phyloP scores from a whole-genome alignment of 2,329 filamentous ascomycete species.

The Fusarium ambrosium region DNA sequence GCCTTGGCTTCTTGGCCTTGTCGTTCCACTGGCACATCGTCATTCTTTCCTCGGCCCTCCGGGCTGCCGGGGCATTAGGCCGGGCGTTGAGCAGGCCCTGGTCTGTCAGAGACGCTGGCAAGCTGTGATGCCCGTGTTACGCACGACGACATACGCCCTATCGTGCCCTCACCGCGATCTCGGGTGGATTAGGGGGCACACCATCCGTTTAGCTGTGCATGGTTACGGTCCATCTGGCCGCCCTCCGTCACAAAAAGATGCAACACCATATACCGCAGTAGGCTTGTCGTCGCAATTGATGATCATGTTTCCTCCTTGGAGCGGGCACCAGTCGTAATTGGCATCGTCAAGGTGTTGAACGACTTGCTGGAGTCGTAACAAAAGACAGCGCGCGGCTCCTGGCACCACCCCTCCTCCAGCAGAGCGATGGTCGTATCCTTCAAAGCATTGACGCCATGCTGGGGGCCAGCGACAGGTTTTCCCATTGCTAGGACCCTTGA shows the following conservation, averaged over 20 bases:
- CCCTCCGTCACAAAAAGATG: constrained; percentile 28
- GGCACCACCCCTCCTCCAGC: constrained; percentile 37
- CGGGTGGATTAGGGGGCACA: constrained; percentile 38
- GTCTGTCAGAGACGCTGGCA: constrained; percentile 13
- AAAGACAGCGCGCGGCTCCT: constrained; percentile 3
- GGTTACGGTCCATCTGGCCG: constrained; percentile 40
- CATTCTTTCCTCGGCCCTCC: constrained; percentile 15
- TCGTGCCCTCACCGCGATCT: constrained; percentile 42
- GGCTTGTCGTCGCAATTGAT: constrained; percentile 39
- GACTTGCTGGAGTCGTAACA: constrained; percentile 1
- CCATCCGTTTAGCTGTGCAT: constrained; percentile 28
- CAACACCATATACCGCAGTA: constrained; percentile 18
- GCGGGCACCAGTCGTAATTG: constrained; percentile 39
- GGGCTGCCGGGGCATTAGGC: constrained; percentile 7
- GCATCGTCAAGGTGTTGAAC: constrained; percentile 15
- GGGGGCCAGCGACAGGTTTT: constrained; percentile 24
- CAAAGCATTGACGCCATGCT: constrained; percentile 11
- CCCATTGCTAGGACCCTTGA: constrained; percentile 30
- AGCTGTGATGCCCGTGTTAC: constrained; percentile 9
- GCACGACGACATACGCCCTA: constrained; percentile 11
- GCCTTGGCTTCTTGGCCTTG: background rate
- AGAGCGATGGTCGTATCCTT: constrained; percentile 8
- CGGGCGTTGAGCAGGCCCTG: constrained; percentile 10
- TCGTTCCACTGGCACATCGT: constrained; percentile 1
- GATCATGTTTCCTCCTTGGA: constrained; percentile 44